Evolutionary conservation across 169 alveolate genomes (phyloP), one percentile per base, ranked within the genome.

Genomic region (Plasmodium inui): DNA sequence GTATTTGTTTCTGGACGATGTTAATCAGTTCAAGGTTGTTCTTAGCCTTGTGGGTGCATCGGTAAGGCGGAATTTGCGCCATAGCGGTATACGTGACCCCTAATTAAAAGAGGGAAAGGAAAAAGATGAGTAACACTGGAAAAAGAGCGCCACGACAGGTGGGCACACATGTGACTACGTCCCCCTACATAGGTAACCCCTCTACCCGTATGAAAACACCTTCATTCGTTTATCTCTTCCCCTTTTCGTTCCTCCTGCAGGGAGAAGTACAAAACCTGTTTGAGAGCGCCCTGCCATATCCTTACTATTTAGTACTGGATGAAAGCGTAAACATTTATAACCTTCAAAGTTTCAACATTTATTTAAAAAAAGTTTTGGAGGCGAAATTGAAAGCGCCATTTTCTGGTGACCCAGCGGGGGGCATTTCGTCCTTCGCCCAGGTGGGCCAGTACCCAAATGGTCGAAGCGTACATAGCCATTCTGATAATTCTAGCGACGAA

Each of bases 281-380:
- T 82, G 95, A 91, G 61, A 91, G 92, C 46, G 91, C 67, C 46
- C 14, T 91, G 26, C 95, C 95, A 14, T 44, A 81, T 41, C 95
- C 95, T 3, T 91, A 91, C 67, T 91, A 91, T 82, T 72, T 91
- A 72, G 57, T 91, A 32, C 82, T 91, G 57, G 95, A 91, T 19
- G 81, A 71, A 5, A 91, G 61, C 32, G 55, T 91, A 46, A 91
- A 91, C 74, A 71, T 91, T 30, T 91, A 91, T 22, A 91, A 91
- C 57, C 46, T 91, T 44, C 95, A 91, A 72, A 71, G 80, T 82
- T 91, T 91, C 41, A 67, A 91, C 19, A 72, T 70, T 53, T 91
- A 81, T 34, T 81, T 91, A 34, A 91, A 91, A n/a, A 71, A 82
- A 46, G 41, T 79, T 14, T 67, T 89, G 30, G 82, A 79, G 19